These are phyloP conservation scores for Annulohypoxylon bovei DNA, from an alignment of 495 filamentous ascomycete species.

Conservation along the genomic window DNA sequence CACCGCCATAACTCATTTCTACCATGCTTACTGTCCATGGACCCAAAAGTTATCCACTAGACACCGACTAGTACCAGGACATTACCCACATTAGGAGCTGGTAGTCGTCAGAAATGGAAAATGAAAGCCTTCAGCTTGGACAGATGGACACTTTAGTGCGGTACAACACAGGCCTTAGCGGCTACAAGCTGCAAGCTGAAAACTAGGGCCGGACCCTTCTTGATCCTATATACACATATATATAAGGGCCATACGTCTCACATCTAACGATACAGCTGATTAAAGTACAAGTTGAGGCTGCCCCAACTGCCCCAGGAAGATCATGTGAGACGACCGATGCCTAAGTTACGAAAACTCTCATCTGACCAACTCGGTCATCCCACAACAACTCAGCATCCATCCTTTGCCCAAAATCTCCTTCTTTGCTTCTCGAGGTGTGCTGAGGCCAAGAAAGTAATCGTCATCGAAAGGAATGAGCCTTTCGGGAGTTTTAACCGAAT, in stretches of 20 bases:
- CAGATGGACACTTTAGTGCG: constrained; percentile 11
- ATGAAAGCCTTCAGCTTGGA: constrained; percentile 20
- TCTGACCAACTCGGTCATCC: neutral
- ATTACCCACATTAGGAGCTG: constrained; percentile 14
- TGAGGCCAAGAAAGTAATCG: neutral
- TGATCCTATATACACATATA: constrained; percentile 7
- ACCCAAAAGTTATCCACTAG: constrained; percentile 12
- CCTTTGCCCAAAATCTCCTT: neutral
- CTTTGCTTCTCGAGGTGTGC: neutral
- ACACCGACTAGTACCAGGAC: constrained; percentile 9
- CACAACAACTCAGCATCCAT: neutral
- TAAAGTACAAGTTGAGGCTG: constrained; percentile 11
- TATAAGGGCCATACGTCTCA: constrained; percentile 20
- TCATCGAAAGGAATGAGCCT: neutral
- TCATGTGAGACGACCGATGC: neutral
- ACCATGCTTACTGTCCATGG: neutral
- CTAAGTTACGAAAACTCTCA: neutral
- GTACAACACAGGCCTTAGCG: constrained; percentile 22
- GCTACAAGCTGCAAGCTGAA: constrained; percentile 40
- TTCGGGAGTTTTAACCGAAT: neutral
- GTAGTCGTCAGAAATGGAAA: constrained; percentile 7
- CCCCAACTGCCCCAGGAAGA: too few relatives aligned
- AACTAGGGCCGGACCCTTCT: constrained; percentile 7
- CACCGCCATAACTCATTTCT: constrained; percentile 1
- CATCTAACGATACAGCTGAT: constrained; percentile 2